Evolutionary conservation across 345 rosid genomes (phyloP).

Genomic region (Acer yangbiense): DNA sequence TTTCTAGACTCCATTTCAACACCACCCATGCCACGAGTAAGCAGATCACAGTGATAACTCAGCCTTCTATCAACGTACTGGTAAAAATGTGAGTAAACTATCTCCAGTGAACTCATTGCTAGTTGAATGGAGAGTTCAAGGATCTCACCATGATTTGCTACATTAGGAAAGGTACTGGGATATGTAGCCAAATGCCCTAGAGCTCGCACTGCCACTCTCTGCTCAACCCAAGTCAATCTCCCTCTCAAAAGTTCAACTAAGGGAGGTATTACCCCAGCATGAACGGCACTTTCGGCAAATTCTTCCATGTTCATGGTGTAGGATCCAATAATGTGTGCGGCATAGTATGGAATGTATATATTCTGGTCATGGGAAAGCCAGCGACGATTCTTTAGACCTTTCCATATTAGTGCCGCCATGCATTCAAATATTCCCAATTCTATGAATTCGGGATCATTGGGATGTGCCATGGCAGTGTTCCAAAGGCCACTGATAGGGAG

Average conservation of each 20-base stretch:
- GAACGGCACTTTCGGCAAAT: slow-evolving; percentile 81
- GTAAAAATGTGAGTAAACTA: slow-evolving; percentile 94
- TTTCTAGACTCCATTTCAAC: slow-evolving; percentile 99
- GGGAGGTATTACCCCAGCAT: slow-evolving; percentile 87
- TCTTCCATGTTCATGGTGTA: slow-evolving; percentile 99
- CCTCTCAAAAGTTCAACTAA: slow-evolving; percentile 92
- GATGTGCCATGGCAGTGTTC: slow-evolving; percentile 99
- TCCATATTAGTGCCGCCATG: slow-evolving; percentile 95
- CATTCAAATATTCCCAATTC: slow-evolving; percentile 96
- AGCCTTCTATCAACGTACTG: slow-evolving; percentile 77
- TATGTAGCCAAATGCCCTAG: slow-evolving; percentile 97
- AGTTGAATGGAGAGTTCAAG: slow-evolving; percentile 90
- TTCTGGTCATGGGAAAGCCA: slow-evolving; percentile 98
- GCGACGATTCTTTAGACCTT: slow-evolving; percentile 89
- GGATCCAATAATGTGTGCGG: slow-evolving; percentile 97
- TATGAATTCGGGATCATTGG: slow-evolving; percentile 95
- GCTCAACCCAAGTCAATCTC: slow-evolving; percentile 98
- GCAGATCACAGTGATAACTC: slow-evolving; percentile 94
- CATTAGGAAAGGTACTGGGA: slow-evolving; percentile 71
- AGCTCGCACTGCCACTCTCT: slow-evolving; percentile 96
- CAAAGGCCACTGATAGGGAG: slow-evolving; percentile 98
- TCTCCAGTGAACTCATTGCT: slow-evolving; percentile 91
- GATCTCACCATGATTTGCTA: slow-evolving; percentile 83
- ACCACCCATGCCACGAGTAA: slow-evolving; percentile 99
- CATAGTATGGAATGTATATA: slow-evolving; percentile 96